Conservation (phyloP, 2,329 filamentous ascomycete species). For the Cytospora chrysosperma region DNA sequence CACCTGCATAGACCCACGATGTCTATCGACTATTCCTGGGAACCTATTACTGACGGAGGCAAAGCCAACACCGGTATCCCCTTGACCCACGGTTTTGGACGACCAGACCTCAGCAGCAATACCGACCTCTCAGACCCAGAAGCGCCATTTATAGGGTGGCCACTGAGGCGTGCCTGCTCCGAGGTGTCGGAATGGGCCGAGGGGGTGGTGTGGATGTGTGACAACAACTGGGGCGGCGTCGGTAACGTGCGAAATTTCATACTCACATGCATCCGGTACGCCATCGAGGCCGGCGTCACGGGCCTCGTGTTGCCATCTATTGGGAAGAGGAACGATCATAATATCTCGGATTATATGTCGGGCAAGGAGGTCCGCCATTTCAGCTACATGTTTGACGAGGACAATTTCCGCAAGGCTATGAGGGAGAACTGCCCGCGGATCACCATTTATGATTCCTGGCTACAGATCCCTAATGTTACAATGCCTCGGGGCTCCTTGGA, state of each 20-base stretch:
- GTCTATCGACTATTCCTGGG: conserved; percentile 5
- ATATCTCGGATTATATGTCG: conserved; percentile 43
- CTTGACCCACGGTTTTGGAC: conserved; percentile 2
- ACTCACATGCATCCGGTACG: conserved; percentile 50
- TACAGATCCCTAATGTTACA: conserved; percentile 38
- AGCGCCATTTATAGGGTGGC: conserved; percentile 46
- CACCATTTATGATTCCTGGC: conserved; percentile 39
- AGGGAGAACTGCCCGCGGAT: conserved; percentile 42
- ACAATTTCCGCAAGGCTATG: conserved; percentile 43
- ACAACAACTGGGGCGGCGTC: conserved; percentile 51
- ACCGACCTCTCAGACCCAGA: conserved; percentile 41
- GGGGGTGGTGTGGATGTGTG: conserved; percentile 48
- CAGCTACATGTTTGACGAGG: conserved; percentile 47
- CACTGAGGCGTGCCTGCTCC: conserved; percentile 43
- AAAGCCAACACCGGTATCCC: neutral
- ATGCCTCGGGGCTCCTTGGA: conserved; percentile 9
- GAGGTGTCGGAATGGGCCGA: conserved; percentile 41
- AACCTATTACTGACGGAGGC: neutral
- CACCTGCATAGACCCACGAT: conserved; percentile 8
- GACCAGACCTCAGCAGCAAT: conserved; percentile 25
- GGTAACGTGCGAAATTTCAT: conserved; percentile 53
- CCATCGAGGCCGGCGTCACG: conserved; percentile 47
- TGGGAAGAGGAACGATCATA: conserved; percentile 40
- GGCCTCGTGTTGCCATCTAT: conserved; percentile 47
- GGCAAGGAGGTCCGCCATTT: conserved; percentile 37